A percentile compares a stretch with the other conserved stretches of the same genome.
These are phyloP conservation scores for Clarireedia monteithiana DNA, from an alignment of 2,329 filamentous ascomycete genomes.

Conservation along the genomic window DNA sequence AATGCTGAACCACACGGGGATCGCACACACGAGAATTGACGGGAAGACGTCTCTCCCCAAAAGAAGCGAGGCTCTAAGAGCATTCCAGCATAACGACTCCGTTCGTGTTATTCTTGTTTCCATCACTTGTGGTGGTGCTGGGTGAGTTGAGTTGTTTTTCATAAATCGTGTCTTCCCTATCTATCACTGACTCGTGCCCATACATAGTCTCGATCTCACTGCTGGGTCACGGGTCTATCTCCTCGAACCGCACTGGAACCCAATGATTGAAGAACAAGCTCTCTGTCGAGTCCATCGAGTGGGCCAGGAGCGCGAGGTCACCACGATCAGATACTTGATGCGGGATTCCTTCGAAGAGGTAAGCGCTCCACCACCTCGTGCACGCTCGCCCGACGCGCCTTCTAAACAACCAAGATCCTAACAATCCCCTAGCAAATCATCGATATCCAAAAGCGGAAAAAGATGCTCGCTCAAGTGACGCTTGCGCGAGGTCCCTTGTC, in stretches of 20 bases:
- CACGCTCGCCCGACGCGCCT: too few relatives aligned
- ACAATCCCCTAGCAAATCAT: conserved; percentile 8
- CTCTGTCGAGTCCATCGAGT: conserved; percentile 21
- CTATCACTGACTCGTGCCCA: not conserved
- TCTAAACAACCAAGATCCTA: not conserved
- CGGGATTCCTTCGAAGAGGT: conserved; percentile 23
- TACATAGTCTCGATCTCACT: conserved; percentile 13
- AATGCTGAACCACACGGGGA: conserved; percentile 30
- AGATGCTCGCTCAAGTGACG: conserved; percentile 7
- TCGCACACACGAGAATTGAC: conserved; percentile 38
- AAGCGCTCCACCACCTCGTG: not conserved
- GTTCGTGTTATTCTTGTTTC: conserved; percentile 41
- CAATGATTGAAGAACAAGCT: conserved; percentile 26
- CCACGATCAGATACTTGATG: conserved; percentile 24
- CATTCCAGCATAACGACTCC: conserved; percentile 32
- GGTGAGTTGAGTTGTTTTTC: conserved; percentile 33
- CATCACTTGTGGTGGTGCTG: conserved; percentile 43
- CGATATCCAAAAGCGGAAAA: conserved; percentile 10
- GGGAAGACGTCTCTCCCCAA: conserved; percentile 38
- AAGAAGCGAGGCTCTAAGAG: conserved; percentile 33
- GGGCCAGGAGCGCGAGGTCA: conserved; percentile 22
- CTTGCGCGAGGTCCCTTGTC: conserved; percentile 1
- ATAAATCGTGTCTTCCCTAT: not conserved
- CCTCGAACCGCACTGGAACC: conserved; percentile 28
- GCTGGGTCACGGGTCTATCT: conserved; percentile 20